Evolutionary conservation across 805 yeast species (phyloP), one percentile per base, ranked within the genome.

Genomic region (Saccharomycopsis vini): DNA sequence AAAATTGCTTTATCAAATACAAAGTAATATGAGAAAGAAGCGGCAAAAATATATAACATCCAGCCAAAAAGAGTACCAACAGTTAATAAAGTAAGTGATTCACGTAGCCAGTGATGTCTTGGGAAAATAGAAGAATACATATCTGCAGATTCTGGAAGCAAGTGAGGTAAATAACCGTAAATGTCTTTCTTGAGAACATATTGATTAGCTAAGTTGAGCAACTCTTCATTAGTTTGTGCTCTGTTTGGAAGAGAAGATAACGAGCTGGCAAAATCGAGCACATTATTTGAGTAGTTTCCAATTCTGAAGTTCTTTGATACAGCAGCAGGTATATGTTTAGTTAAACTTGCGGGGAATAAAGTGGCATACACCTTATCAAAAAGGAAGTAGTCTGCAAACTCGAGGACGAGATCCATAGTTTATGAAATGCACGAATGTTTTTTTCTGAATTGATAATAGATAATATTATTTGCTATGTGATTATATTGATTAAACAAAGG

Each of bases 331-430:
- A 69, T 54, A 22, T 58, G 58, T 15, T 57, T 57, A 15, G 68
- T 63, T 36, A 79, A 60, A 7, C 76, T 63, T 6, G 70, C 67
- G 13, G 95, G 95, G 38, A 86, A 66, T 2, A 76, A 49, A 33
- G 64, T 64, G 24, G 97, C 84, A 55, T 88, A 90, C 15, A 76
- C 65, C 59, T 68, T 70, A 65, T 92, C 98, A 40, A 90, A 73
- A 23, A 77, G 55, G 54, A 65, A 84, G 39, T 84, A 70, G 63
- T 92, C 98, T 37, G 69, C 64, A 20, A 77, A 67, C 62, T 92
- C 98, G 42, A 92, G 72, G 20, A 87, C 88, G 57, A 92, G 68
- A 81, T 92, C 98, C 98, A 92, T 90, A 46, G 20, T 32, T 32
- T 32, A 18, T n/a, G n/a, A n/a, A n/a, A n/a, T n/a, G n/a, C n/a